Percentiles rank a stretch among this genome's conserved stretches.
Conservation (phyloP, 176 grass and related monocot genomes). For the Bonia amplexicaulis region DNA sequence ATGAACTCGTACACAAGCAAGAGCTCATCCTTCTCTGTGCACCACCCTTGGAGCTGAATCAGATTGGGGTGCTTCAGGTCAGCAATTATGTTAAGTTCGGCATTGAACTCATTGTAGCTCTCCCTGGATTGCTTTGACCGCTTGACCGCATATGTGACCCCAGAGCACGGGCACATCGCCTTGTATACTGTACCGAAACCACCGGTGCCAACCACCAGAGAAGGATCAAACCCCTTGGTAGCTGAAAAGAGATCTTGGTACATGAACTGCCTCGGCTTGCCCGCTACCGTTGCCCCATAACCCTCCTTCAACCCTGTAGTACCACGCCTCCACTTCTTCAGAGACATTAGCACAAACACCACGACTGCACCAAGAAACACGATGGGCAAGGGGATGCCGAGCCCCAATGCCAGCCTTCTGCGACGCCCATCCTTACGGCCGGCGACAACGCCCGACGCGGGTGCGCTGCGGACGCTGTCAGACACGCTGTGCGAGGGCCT, state of each 20-base stretch:
- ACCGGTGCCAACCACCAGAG: conserved; percentile 40
- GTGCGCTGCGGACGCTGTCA: conserved; percentile 7
- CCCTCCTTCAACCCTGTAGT: not conserved
- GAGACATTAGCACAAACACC: conserved; percentile 40
- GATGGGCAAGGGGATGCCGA: conserved; percentile 19
- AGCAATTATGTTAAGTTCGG: conserved; percentile 46
- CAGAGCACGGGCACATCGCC: conserved; percentile 20
- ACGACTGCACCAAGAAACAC: conserved; percentile 19
- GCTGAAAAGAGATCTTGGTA: conserved; percentile 40
- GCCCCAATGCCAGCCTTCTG: conserved; percentile 22
- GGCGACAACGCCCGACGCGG: not conserved
- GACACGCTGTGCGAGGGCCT: conserved; percentile 20
- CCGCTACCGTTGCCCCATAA: not conserved
- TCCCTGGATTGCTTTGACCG: conserved; percentile 39
- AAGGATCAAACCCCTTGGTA: conserved; percentile 40
- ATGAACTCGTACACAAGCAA: conserved; percentile 47
- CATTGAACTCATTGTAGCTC: conserved; percentile 37
- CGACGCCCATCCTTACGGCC: not conserved
- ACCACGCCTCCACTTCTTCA: conserved; percentile 22
- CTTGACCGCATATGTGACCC: conserved; percentile 46
- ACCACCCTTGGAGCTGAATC: conserved; percentile 53
- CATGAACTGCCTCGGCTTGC: conserved; percentile 34
- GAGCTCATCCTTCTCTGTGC: conserved; percentile 42
- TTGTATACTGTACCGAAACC: conserved; percentile 46
- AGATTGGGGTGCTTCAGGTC: conserved; percentile 52